Evolutionary conservation across 2,329 filamentous ascomycete species (phyloP).

Genomic region (Colletotrichum endophyticum): DNA sequence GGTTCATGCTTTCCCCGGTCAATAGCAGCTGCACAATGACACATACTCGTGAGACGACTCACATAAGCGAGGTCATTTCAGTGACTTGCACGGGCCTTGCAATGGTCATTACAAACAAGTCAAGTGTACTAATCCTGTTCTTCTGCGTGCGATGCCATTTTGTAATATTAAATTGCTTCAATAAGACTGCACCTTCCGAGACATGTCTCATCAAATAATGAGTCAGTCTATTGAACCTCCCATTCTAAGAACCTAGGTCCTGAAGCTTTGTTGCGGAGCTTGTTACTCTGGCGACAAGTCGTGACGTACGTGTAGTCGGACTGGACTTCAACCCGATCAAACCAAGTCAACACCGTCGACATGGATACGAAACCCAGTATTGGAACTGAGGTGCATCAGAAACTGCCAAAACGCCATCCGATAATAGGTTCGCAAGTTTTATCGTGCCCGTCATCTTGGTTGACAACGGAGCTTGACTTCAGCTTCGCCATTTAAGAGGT

Average conservation of each 20-base stretch:
- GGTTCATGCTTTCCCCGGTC: not conserved
- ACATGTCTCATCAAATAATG: not conserved
- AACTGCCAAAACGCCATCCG: not conserved
- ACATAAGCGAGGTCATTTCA: not conserved
- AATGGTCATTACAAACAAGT: not conserved
- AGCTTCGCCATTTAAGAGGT: not conserved
- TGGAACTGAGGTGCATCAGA: not conserved
- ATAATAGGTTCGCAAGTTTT: not conserved
- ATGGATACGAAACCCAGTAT: not conserved
- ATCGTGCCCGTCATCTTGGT: not conserved
- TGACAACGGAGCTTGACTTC: not conserved
- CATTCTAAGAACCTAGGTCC: not conserved
- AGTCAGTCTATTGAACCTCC: not conserved
- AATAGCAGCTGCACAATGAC: not conserved
- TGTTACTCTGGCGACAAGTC: not conserved
- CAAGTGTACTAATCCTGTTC: not conserved
- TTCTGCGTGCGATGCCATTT: not conserved
- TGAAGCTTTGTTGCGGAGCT: not conserved
- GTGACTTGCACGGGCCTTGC: not conserved
- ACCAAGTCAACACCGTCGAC: not conserved
- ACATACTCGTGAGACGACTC: not conserved
- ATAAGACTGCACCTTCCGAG: not conserved
- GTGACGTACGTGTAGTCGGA: not conserved
- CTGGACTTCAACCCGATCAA: not conserved
- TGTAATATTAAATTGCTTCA: not conserved